Conservation (phyloP, 108 stramenopile genomes). For the Cyclotella cryptica region DNA sequence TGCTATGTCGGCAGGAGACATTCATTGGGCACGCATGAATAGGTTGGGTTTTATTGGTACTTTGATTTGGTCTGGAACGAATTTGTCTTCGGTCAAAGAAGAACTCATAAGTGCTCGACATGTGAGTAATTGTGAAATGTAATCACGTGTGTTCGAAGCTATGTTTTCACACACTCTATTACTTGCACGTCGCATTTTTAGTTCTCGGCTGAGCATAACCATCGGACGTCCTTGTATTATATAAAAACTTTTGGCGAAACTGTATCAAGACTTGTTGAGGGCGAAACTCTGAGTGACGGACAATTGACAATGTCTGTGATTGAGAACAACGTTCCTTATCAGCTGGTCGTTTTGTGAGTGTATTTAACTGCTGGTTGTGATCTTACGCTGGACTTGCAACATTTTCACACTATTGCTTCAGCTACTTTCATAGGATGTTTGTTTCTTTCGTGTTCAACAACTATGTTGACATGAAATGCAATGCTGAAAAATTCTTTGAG, state of each 20-base stretch:
- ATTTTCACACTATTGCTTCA: background rate
- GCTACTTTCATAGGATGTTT: conserved; percentile 2
- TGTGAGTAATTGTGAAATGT: background rate
- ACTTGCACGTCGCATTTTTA: background rate
- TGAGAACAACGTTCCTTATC: background rate
- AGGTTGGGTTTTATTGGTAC: background rate
- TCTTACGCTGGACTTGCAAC: background rate
- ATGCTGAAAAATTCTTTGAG: background rate
- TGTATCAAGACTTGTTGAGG: background rate
- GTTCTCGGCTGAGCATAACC: background rate
- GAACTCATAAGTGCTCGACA: background rate
- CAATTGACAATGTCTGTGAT: background rate
- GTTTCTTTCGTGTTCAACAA: background rate
- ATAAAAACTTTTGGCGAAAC: background rate
- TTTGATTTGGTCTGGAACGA: background rate
- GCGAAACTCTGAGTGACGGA: background rate
- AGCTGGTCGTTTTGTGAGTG: background rate
- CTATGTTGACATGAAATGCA: conserved; percentile 5
- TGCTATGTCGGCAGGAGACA: conserved; percentile 22
- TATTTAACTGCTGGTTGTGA: background rate
- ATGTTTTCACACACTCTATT: too few species aligned
- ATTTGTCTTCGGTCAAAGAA: background rate
- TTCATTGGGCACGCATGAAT: conserved; percentile 11
- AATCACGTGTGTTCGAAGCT: background rate
- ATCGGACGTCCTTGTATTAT: background rate